Percentiles rank a stretch among this genome's conserved stretches.
Conservation (phyloP, 192 early-diverging fungal species). For the Umbelopsis ramanniana region DNA sequence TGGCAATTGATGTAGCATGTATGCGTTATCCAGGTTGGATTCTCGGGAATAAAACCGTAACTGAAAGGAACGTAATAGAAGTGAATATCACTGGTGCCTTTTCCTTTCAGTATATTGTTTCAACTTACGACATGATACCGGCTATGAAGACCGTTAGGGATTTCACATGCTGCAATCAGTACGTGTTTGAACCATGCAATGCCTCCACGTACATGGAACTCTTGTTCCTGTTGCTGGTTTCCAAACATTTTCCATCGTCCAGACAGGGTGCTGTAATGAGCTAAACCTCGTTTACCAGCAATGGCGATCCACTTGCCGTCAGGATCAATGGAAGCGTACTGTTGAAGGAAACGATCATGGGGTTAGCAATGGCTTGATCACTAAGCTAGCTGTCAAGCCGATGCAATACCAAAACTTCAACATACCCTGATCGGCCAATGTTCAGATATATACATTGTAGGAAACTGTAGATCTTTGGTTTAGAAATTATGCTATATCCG, state of each 20-base stretch:
- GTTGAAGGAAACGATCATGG: not conserved
- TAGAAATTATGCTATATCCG: not conserved
- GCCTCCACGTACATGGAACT: slow-evolving; percentile 70
- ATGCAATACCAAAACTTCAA: not conserved
- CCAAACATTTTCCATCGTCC: slow-evolving; percentile 92
- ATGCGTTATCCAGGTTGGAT: slow-evolving; percentile 66
- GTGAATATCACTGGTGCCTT: not conserved
- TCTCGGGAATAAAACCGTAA: slow-evolving; percentile 76
- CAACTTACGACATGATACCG: slow-evolving; percentile 23
- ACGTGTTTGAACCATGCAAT: slow-evolving; percentile 74
- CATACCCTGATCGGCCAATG: slow-evolving; percentile 84
- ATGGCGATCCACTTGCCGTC: slow-evolving; percentile 81
- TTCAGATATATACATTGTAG: slow-evolving; percentile 71
- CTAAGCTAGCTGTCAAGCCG: not conserved
- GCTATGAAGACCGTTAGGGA: slow-evolving; percentile 29
- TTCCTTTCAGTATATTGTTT: slow-evolving; percentile 25
- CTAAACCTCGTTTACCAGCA: slow-evolving; percentile 83
- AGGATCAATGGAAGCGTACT: slow-evolving; percentile 70
- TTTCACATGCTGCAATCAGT: slow-evolving; percentile 69
- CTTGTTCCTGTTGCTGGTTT: slow-evolving; percentile 79
- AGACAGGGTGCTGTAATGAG: slow-evolving; percentile 72
- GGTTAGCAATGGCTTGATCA: not conserved
- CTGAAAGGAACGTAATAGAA: slow-evolving; percentile 48
- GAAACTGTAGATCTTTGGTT: slow-evolving; percentile 49
- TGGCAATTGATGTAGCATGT: slow-evolving; percentile 61